Percentiles rank a stretch among this genome's conserved stretches.
Conservation (phyloP, 306 rosid species). For the Quercus berberidifolia region DNA sequence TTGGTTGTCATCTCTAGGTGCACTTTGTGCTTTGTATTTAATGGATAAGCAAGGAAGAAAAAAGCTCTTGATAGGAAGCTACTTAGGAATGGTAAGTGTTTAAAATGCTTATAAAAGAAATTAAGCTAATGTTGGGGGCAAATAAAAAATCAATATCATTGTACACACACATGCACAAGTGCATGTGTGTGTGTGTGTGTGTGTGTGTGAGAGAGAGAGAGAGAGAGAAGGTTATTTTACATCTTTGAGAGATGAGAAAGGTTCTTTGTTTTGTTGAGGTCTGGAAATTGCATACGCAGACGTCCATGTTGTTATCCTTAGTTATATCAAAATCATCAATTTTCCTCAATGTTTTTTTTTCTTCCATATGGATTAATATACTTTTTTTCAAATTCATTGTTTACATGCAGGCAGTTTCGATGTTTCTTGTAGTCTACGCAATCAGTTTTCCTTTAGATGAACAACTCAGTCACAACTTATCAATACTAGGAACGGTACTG, state of each 20-base stretch:
- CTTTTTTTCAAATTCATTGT: not conserved
- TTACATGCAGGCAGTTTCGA: constrained; percentile 63
- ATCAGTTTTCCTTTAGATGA: constrained; percentile 62
- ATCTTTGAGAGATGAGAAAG: not conserved
- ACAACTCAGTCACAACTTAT: constrained; percentile 50
- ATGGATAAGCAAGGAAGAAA: constrained; percentile 84
- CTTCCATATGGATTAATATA: not conserved
- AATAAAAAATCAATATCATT: not conserved
- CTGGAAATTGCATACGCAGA: not conserved
- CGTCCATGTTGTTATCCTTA: not conserved
- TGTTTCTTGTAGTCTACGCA: constrained; percentile 62
- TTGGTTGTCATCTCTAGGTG: constrained; percentile 47
- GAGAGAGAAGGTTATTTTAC: not conserved
- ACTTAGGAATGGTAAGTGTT: constrained; percentile 81
- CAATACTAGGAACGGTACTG: constrained; percentile 80
- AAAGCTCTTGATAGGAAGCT: constrained; percentile 79
- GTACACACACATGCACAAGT: not conserved
- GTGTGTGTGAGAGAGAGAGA: too few relatives aligned
- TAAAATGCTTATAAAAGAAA: not conserved
- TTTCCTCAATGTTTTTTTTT: constrained; percentile 1
- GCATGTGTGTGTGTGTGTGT: too few relatives aligned
- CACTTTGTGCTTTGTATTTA: constrained; percentile 70
- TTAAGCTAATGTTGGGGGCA: not conserved
- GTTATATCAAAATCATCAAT: not conserved
- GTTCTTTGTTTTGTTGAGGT: not conserved